Conservation (phyloP, 1,284 basidiomycete genomes). For the Pseudozyma hubeiensis region DNA sequence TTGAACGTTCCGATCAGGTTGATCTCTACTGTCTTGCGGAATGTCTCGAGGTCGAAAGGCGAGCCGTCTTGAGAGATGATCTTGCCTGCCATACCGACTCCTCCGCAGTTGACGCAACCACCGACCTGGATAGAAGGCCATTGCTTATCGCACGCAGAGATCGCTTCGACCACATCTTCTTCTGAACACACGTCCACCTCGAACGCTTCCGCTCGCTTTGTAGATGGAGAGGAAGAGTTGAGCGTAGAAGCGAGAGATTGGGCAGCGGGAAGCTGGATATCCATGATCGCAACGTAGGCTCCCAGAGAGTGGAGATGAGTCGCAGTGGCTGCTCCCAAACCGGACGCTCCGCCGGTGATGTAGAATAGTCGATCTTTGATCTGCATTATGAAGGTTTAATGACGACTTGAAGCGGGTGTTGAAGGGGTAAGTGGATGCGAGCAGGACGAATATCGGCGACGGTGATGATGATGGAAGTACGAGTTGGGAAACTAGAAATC, state of each 20-base stretch:
- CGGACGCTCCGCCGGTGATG: slow-evolving; percentile 63
- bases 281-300: slow-evolving; percentile 60
- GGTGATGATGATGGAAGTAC: background rate
- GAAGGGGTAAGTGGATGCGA: too few relatives aligned
- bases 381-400: slow-evolving; percentile 46
- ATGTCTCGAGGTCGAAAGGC: slow-evolving; percentile 66
- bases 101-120: slow-evolving; percentile 68
- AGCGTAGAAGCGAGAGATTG: slow-evolving; percentile 35
- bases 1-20: slow-evolving; percentile 67
- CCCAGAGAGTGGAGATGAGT: slow-evolving; percentile 48
- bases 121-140: slow-evolving; percentile 59
- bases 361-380: slow-evolving; percentile 55
- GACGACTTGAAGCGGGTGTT: background rate
- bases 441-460: too few relatives aligned
- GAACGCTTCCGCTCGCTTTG: slow-evolving; percentile 39
- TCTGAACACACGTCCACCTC: slow-evolving; percentile 65
- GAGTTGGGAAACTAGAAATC: too few relatives aligned
- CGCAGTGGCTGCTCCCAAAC: slow-evolving; percentile 65
- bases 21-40: slow-evolving; percentile 61
- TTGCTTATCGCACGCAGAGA: slow-evolving; percentile 45
- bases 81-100: slow-evolving; percentile 68
- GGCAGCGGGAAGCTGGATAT: slow-evolving; percentile 50
- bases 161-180: slow-evolving; percentile 55
- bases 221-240: slow-evolving; percentile 12
- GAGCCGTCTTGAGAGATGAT: slow-evolving; percentile 61